These are phyloP conservation scores for Tulasnella sp. DNA, from an alignment of 768 basidiomycete species.

Conservation along the genomic window DNA sequence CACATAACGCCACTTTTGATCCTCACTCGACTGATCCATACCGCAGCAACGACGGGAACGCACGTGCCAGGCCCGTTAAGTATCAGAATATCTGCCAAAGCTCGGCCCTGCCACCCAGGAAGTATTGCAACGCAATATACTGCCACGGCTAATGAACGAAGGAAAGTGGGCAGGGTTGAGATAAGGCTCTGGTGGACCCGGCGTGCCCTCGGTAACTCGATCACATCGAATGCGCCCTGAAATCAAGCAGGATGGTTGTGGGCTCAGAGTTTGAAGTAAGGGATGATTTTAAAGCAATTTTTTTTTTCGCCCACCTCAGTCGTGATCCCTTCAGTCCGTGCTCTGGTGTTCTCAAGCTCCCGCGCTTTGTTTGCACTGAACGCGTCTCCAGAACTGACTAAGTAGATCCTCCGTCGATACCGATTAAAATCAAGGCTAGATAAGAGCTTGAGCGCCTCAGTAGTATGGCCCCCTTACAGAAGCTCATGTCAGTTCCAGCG, in stretches of 20 bases:
- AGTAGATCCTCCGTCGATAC: conserved; percentile 68
- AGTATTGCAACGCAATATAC: conserved; percentile 47
- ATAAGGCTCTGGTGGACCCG: conserved; percentile 70
- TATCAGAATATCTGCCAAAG: conserved; percentile 64
- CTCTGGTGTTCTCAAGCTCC: conserved; percentile 44
- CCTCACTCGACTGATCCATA: conserved; percentile 61
- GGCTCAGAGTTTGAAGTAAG: no score
- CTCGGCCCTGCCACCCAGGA: conserved; percentile 33
- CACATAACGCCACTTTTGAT: conserved; percentile 4
- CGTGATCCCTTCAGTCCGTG: background rate
- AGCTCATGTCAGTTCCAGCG: background rate
- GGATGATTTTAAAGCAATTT: background rate
- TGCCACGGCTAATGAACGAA: conserved; percentile 48
- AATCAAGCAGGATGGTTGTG: no score
- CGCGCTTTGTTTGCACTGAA: conserved; percentile 65
- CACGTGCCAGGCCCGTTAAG: conserved; percentile 96
- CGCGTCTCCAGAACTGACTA: conserved; percentile 68
- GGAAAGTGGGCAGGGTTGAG: conserved; percentile 55
- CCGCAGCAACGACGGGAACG: conserved; percentile 60
- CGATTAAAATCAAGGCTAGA: conserved; percentile 61
- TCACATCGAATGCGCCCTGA: conserved; percentile 34
- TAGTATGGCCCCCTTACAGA: conserved; percentile 79
- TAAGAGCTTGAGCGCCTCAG: conserved; percentile 65
- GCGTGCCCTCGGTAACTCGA: conserved; percentile 78
- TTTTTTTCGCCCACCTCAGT: background rate